phyloP scores from a whole-genome alignment of 208 protist genomes.

The Naegleria lovaniensis region DNA sequence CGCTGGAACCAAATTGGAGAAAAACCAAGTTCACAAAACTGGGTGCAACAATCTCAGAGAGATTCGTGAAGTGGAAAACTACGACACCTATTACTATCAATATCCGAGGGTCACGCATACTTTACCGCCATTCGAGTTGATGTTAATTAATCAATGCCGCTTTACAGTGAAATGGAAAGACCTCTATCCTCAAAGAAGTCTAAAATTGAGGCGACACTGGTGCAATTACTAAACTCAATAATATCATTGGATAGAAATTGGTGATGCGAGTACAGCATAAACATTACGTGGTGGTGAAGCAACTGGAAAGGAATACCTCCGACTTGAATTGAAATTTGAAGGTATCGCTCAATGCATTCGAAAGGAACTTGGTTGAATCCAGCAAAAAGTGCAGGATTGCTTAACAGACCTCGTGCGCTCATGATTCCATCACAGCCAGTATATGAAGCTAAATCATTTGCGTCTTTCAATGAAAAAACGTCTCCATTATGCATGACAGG shows the following conservation, averaged over 20 bases:
- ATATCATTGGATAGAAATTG: background rate
- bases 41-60: too few relatives aligned
- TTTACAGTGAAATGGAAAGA: background rate
- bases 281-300: background rate
- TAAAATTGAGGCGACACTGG: background rate
- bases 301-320: background rate
- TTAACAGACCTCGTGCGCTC: conserved; percentile 64
- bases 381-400: conserved; percentile 70
- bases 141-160: too few relatives aligned
- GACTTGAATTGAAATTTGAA: background rate
- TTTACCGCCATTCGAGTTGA: too few relatives aligned
- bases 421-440: conserved; percentile 65
- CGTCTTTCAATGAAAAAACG: conserved; percentile 52
- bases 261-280: background rate
- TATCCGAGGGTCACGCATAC: too few relatives aligned
- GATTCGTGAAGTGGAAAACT: too few relatives aligned
- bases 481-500: conserved; percentile 75
- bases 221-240: background rate
- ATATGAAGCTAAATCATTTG: conserved; percentile 48
- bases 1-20: too few relatives aligned
- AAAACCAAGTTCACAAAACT: too few relatives aligned
- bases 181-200: background rate
- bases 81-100: too few relatives aligned
- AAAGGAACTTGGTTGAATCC: conserved; percentile 16
- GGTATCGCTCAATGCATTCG: background rate